Percentiles rank a stretch among this genome's conserved stretches.
These are phyloP conservation scores for Scedosporium minutisporum DNA, from an alignment of 2,329 filamentous ascomycete species.

Conservation along the genomic window DNA sequence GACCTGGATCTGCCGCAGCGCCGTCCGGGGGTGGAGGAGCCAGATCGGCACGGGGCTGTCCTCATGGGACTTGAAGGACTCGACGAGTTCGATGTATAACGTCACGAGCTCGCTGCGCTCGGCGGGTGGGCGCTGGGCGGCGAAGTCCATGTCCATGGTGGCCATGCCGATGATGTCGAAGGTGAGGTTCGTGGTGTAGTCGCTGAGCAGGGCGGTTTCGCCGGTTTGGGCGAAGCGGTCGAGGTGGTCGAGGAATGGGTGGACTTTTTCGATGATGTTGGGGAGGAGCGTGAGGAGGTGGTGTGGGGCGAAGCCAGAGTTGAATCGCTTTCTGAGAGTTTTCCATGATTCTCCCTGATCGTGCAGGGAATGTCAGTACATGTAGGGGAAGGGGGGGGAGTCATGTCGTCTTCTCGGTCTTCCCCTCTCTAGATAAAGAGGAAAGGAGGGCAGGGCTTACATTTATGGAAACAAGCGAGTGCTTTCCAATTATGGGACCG, in stretches of 20 bases:
- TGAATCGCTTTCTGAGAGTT: slow-evolving; percentile 22
- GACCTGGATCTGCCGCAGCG: slow-evolving; percentile 13
- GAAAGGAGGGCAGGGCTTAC: background rate
- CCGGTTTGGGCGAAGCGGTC: slow-evolving; percentile 17
- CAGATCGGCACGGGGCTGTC: slow-evolving; percentile 12
- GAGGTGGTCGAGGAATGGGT: slow-evolving; percentile 19
- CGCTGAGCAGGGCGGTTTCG: slow-evolving; percentile 18
- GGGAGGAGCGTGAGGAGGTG: slow-evolving; percentile 27
- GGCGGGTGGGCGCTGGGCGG: slow-evolving; percentile 18
- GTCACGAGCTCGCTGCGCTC: slow-evolving; percentile 11
- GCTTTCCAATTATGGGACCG: slow-evolving; percentile 1
- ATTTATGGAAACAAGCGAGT: slow-evolving; percentile 5
- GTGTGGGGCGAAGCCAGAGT: slow-evolving; percentile 27
- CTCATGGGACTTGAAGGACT: slow-evolving; percentile 8
- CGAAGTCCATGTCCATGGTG: slow-evolving; percentile 23
- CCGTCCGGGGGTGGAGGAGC: slow-evolving; percentile 13
- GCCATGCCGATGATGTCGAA: slow-evolving; percentile 29
- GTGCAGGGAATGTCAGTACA: background rate
- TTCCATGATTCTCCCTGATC: slow-evolving; percentile 13
- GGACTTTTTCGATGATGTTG: slow-evolving; percentile 23
- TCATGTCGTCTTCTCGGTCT: background rate
- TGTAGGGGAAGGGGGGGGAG: background rate
- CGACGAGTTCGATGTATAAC: slow-evolving; percentile 17
- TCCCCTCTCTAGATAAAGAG: no score
- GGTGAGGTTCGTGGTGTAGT: slow-evolving; percentile 21